These are phyloP conservation scores for Pyrenula massariospora DNA, from an alignment of 495 filamentous ascomycete species.

Conservation along the genomic window DNA sequence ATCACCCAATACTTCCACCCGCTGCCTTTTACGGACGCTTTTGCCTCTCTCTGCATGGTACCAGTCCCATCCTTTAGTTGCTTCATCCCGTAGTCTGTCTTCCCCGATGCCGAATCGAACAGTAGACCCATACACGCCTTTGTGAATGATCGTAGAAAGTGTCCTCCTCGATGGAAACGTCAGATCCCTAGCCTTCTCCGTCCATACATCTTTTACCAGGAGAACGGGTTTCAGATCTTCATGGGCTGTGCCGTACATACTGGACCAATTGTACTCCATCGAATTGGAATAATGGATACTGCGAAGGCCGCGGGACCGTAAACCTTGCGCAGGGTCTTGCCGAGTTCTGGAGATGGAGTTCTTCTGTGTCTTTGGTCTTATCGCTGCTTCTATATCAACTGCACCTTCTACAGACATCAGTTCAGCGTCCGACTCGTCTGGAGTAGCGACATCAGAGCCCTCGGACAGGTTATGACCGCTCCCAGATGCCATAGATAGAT, in stretches of 20 bases:
- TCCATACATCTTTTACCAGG: constrained; percentile 36
- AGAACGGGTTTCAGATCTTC: constrained; percentile 33
- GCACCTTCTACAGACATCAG: neutral
- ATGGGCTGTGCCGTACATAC: constrained; percentile 26
- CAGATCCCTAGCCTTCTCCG: constrained; percentile 24
- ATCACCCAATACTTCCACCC: constrained; percentile 16
- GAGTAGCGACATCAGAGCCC: constrained; percentile 12
- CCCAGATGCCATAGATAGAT: constrained; percentile 3
- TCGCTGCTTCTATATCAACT: neutral
- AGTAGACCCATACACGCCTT: constrained; percentile 29
- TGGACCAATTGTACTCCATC: neutral
- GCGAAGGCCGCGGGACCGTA: constrained; percentile 6
- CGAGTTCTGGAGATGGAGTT: neutral
- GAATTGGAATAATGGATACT: neutral
- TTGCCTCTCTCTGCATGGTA: constrained; percentile 30
- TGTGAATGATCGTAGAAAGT: constrained; percentile 16
- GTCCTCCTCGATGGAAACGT: constrained; percentile 34
- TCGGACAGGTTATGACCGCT: constrained; percentile 7
- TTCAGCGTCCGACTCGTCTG: constrained; percentile 11
- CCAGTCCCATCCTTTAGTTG: constrained; percentile 42
- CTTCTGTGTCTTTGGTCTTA: neutral
- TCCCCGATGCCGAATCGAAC: constrained; percentile 24
- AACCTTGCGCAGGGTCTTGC: constrained; percentile 1
- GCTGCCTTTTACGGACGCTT: constrained; percentile 27
- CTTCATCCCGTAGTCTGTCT: constrained; percentile 29